Percentiles rank a stretch among this genome's conserved stretches.
Evolutionary conservation across 2,329 filamentous ascomycete genomes (phyloP).

Genomic region (Colletotrichum abscissum): DNA sequence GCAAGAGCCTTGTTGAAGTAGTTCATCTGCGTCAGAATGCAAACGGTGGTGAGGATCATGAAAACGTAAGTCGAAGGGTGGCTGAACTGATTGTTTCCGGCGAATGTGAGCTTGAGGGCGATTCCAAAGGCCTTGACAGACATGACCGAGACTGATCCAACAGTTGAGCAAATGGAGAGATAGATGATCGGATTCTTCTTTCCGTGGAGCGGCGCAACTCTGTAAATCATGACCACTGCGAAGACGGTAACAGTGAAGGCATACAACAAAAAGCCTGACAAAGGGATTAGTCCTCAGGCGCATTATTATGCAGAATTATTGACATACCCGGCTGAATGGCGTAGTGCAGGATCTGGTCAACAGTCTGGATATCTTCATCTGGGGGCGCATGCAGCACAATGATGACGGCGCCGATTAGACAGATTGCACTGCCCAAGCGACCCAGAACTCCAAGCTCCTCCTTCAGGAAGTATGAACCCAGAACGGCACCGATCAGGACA

Average conservation of each 20-base stretch:
- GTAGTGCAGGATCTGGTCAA: conserved; percentile 91
- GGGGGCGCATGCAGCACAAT: conserved; percentile 97
- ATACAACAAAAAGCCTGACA: conserved; percentile 87
- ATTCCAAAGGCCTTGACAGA: conserved; percentile 99
- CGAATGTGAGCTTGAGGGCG: conserved; percentile 93
- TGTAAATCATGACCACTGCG: conserved; percentile 95
- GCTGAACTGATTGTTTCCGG: conserved; percentile 93
- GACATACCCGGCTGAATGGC: conserved; percentile 87
- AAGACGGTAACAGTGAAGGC: conserved; percentile 84
- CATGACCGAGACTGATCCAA: conserved; percentile 98
- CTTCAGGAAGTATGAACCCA: conserved; percentile 93
- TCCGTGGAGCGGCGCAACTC: conserved; percentile 87
- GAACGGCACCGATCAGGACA: conserved; percentile 92
- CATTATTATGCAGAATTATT: not conserved
- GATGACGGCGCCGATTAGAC: conserved; percentile 94
- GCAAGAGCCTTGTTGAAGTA: conserved; percentile 99
- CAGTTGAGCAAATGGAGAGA: conserved; percentile 96
- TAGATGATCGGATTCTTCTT: conserved; percentile 97
- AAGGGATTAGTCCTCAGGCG: conserved; percentile 15
- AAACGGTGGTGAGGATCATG: conserved; percentile 90
- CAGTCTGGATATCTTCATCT: conserved; percentile 89
- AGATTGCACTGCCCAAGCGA: conserved; percentile 95
- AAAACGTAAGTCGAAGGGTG: conserved; percentile 98
- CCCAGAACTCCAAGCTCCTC: conserved; percentile 92
- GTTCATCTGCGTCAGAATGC: conserved; percentile 99